Percentiles rank a stretch among this genome's conserved stretches.
These are phyloP conservation scores for Dendrocalamus latiflorus DNA, from an alignment of 202 grass and related monocot species.

Conservation along the genomic window DNA sequence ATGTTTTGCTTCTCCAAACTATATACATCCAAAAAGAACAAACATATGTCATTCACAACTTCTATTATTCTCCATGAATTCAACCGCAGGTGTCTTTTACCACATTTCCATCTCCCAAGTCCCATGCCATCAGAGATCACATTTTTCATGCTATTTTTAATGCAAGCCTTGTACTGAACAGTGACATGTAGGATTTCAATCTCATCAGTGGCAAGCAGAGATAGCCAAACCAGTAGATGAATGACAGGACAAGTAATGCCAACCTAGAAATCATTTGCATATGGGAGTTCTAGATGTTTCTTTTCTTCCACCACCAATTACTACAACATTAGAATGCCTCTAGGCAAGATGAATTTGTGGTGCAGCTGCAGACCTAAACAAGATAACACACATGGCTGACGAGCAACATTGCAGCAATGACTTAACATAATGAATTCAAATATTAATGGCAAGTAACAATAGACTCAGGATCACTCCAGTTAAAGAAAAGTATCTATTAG, in stretches of 20 bases:
- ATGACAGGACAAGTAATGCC: background rate
- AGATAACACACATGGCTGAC: background rate
- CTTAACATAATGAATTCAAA: background rate
- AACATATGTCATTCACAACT: background rate
- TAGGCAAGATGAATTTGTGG: background rate
- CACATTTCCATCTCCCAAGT: background rate
- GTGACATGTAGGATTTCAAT: background rate
- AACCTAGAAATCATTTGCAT: background rate
- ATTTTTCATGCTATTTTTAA: background rate
- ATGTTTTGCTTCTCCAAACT: background rate
- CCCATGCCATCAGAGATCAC: background rate
- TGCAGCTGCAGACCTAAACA: background rate
- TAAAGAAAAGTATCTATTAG: conserved; percentile 16
- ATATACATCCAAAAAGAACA: conserved; percentile 12
- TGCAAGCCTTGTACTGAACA: background rate
- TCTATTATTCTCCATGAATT: background rate
- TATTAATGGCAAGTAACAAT: background rate
- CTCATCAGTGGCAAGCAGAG: background rate
- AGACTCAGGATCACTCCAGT: background rate
- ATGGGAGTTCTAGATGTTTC: background rate
- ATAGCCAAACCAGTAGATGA: background rate
- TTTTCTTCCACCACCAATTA: background rate
- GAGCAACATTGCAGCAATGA: background rate
- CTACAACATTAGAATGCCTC: background rate
- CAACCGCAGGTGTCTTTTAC: background rate